Evolutionary conservation across 306 rosid species (phyloP).

Genomic region (Geum urbanum): DNA sequence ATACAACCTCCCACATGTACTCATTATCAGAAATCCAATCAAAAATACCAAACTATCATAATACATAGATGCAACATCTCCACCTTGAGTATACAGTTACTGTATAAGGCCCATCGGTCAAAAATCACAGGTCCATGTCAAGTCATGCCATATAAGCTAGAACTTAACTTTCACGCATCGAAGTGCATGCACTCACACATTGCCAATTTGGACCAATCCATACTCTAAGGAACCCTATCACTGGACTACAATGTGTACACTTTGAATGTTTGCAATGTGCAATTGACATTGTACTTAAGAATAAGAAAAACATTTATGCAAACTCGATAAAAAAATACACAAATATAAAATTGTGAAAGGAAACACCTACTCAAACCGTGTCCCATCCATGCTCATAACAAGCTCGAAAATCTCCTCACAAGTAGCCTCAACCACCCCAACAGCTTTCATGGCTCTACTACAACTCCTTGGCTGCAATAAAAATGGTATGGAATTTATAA

Average conservation of each 20-base stretch:
- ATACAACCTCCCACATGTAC: not conserved
- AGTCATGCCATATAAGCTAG: not conserved
- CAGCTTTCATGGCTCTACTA: constrained; percentile 99
- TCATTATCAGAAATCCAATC: not conserved
- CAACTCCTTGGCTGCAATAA: constrained; percentile 92
- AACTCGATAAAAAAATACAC: not conserved
- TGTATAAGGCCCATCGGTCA: not conserved
- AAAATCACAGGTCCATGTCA: not conserved
- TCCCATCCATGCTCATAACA: constrained; percentile 99
- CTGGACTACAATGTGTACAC: not conserved
- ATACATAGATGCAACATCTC: not conserved
- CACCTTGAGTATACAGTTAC: not conserved
- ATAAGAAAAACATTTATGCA: not conserved
- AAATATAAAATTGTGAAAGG: constrained; percentile 23
- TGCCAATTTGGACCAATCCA: not conserved
- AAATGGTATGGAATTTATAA: constrained; percentile 29
- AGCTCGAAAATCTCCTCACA: constrained; percentile 98
- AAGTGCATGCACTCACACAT: not conserved
- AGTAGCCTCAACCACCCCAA: constrained; percentile 94
- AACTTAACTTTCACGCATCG: not conserved
- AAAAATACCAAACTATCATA: not conserved
- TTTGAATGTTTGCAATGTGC: not conserved
- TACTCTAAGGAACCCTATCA: not conserved
- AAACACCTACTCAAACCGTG: constrained; percentile 99
- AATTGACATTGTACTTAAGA: not conserved